Percentiles rank a stretch among this genome's conserved stretches.
These are phyloP conservation scores for Parastagonospora avenae DNA, from an alignment of 2,329 filamentous ascomycete species.

Conservation along the genomic window DNA sequence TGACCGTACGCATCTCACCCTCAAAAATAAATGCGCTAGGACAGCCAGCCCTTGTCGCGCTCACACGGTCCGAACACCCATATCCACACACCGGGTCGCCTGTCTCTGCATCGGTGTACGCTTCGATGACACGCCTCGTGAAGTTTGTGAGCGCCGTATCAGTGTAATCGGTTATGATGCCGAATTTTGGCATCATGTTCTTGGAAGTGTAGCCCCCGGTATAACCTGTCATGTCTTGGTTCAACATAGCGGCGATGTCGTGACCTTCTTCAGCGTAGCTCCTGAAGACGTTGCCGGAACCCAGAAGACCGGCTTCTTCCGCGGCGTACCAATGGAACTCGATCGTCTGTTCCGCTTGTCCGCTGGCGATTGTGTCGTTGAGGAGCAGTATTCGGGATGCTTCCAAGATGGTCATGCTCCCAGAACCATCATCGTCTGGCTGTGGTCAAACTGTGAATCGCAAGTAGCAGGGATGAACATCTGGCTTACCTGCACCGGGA, in stretches of 20 bases:
- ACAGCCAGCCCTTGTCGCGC: slow-evolving; percentile 72
- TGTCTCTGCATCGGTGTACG: slow-evolving; percentile 86
- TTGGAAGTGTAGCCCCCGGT: slow-evolving; percentile 81
- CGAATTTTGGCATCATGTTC: slow-evolving; percentile 80
- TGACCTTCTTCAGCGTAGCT: slow-evolving; percentile 72
- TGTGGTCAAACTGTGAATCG: slow-evolving; percentile 58
- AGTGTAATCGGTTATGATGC: slow-evolving; percentile 89
- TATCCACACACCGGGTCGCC: slow-evolving; percentile 87
- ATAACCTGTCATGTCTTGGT: slow-evolving; percentile 91
- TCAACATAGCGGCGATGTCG: slow-evolving; percentile 91
- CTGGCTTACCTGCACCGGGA: slow-evolving; percentile 70
- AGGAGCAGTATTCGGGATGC: slow-evolving; percentile 78
- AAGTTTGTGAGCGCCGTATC: slow-evolving; percentile 80
- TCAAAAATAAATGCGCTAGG: slow-evolving; percentile 77
- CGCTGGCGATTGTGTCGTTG: slow-evolving; percentile 68
- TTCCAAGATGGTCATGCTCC: slow-evolving; percentile 91
- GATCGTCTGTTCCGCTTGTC: slow-evolving; percentile 78
- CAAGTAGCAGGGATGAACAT: too few species aligned
- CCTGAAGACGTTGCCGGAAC: slow-evolving; percentile 85
- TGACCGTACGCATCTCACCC: slow-evolving; percentile 58
- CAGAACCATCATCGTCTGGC: slow-evolving; percentile 89
- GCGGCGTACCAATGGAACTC: slow-evolving; percentile 97
- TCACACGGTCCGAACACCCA: slow-evolving; percentile 76
- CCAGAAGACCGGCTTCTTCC: slow-evolving; percentile 83
- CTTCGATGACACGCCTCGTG: slow-evolving; percentile 82